Base-by-base conservation (phyloP, 208 protist species). In the Trypanosoma lewisi region DNA sequence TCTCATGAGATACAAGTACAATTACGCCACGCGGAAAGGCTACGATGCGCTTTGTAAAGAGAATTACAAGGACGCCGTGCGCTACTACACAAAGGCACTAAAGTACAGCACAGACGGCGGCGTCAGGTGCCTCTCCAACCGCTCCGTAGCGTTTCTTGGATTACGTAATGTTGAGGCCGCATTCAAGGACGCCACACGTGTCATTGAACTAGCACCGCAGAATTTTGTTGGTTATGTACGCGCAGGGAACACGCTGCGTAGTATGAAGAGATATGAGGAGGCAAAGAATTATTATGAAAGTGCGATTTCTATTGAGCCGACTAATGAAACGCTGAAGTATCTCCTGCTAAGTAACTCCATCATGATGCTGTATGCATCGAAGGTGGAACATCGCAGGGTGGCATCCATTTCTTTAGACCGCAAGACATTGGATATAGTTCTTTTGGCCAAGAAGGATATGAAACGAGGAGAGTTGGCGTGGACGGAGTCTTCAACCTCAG, bases 141-240 rank as follows among this genome's bases (percentile, higher is more conserved):
- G 82, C 49, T 91, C 82, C 27, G 87, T 87, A 8, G 80, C 79
- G 16, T 87, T 79, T 63, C 57, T 88, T 5, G 59, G 83, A 39
- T 55, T 84, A 12, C 53, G 70, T 19, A 67, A 82, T 58, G 77
- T 77, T 27, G 77, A 89, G 41, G 53, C 61, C 0, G 81, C 87
- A 12, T 59, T 76, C 17, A 36, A 63, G 27, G 85, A 95, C 64
- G 89, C 89, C 0, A 73, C 76, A 34, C 67, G 72, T 27, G 89
- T 89, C 5, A 82, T 91, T 63, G 60, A 82, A 17, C 55, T 85
- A 19, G 17, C 44, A 21, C 85, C 83, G 1, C 50, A 83, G 0
- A 77, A 67, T 66, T 82, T 73, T 62, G 37, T 87, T 25, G 89
- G 89, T 27, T 93, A 91, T 59, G 79, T 95, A 4, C 85, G 89